Percentiles rank a stretch among this genome's conserved stretches.
These are phyloP conservation scores for Dalbergia cochinchinensis DNA, from an alignment of 306 rosid genomes.

Conservation along the genomic window DNA sequence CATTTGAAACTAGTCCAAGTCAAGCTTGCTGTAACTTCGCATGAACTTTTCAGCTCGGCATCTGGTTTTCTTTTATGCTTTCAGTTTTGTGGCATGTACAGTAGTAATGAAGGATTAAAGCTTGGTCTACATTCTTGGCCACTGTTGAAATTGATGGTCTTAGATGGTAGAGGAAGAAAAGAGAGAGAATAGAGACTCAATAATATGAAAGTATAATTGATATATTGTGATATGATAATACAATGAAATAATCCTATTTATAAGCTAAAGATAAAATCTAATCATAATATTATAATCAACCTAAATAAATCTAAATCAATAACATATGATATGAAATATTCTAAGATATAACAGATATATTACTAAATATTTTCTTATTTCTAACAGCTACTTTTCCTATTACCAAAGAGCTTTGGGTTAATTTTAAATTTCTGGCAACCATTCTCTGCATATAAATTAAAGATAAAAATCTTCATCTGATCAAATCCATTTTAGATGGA, in stretches of 20 bases:
- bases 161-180: no score
- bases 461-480: neutral
- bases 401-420: slow-evolving; percentile 8
- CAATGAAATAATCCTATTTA: no score
- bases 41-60: neutral
- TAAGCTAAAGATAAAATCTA: no score
- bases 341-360: no score
- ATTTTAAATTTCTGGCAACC: slow-evolving; percentile 21
- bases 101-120: slow-evolving; percentile 12
- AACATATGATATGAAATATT: no score
- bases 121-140: slow-evolving; percentile 7
- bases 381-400: neutral
- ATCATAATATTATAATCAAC: no score
- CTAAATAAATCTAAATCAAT: no score
- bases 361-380: no score
- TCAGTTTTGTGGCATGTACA: slow-evolving; percentile 1
- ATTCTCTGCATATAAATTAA: neutral
- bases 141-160: no score
- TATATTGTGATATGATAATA: no score
- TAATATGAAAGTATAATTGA: no score
- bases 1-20: slow-evolving; percentile 2
- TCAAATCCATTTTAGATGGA: slow-evolving; percentile 5
- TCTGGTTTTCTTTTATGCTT: slow-evolving; percentile 10
- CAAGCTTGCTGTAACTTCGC: neutral
- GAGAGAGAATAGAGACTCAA: no score